Evolutionary conservation across 768 basidiomycete species (phyloP).

Genomic region (Pleurotus eryngii): DNA sequence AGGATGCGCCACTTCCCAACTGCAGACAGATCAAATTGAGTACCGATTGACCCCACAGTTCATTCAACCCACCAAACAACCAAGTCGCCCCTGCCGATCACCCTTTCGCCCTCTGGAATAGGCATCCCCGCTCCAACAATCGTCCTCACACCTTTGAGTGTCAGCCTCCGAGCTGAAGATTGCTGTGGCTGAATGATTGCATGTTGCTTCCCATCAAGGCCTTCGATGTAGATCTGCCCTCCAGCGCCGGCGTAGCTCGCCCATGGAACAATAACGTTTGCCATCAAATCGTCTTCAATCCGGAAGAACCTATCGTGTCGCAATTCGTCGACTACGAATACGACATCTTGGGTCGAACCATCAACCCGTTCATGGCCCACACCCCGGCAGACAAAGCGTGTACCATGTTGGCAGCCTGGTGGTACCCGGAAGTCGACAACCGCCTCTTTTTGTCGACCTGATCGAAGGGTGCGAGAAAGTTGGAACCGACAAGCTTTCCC

Average conservation of each 20-base stretch:
- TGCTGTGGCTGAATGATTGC: not conserved
- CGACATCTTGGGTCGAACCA: constrained; percentile 59
- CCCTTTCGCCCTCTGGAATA: constrained; percentile 36
- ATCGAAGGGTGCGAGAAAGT: constrained; percentile 53
- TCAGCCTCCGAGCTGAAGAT: not conserved
- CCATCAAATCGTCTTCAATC: constrained; percentile 51
- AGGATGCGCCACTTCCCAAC: constrained; percentile 16
- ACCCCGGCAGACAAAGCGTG: constrained; percentile 56
- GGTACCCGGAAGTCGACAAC: constrained; percentile 59
- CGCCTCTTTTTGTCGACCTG: constrained; percentile 47
- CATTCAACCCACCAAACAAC: constrained; percentile 39
- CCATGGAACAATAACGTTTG: constrained; percentile 57
- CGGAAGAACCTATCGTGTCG: constrained; percentile 56
- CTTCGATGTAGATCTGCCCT: constrained; percentile 47
- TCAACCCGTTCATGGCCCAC: constrained; percentile 64
- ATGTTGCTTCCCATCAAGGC: constrained; percentile 49
- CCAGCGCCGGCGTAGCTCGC: constrained; percentile 45
- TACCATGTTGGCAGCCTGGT: constrained; percentile 59
- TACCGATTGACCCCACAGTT: not conserved
- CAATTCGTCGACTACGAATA: constrained; percentile 61
- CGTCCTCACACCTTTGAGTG: constrained; percentile 3
- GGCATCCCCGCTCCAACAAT: constrained; percentile 39
- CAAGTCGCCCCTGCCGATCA: constrained; percentile 46
- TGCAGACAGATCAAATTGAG: constrained; percentile 3
- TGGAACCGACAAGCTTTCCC: constrained; percentile 57